Conservation (phyloP, 768 basidiomycete species). For the Pulveroboletus sp. region DNA sequence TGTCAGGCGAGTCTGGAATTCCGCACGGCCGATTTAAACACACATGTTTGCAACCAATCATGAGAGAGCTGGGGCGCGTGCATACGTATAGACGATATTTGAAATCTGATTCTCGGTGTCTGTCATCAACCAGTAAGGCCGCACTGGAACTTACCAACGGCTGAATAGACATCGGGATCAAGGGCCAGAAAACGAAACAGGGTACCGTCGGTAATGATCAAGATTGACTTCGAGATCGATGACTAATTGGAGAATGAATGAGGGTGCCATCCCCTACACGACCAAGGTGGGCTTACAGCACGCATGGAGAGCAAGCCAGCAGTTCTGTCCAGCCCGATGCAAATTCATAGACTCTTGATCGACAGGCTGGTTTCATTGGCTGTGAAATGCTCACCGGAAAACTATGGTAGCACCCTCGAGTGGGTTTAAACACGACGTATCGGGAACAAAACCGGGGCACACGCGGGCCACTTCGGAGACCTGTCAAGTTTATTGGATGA, state of each 20-base stretch:
- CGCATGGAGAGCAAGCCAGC: too few species aligned
- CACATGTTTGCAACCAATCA: neutral
- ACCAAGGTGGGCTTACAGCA: neutral
- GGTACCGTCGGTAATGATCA: too few species aligned
- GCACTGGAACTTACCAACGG: neutral
- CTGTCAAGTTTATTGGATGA: too few species aligned
- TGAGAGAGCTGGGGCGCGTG: too few species aligned
- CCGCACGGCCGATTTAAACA: neutral
- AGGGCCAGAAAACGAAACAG: neutral
- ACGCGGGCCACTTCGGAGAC: too few species aligned
- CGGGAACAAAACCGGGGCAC: too few species aligned
- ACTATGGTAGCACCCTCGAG: neutral
- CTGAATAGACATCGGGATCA: neutral
- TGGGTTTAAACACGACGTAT: neutral
- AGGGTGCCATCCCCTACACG: neutral
- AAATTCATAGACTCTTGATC: too few species aligned
- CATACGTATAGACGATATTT: slow-evolving; percentile 6
- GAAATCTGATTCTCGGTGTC: slow-evolving; percentile 10
- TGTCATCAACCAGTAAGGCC: neutral
- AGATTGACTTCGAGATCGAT: neutral
- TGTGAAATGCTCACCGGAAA: neutral
- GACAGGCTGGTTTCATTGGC: neutral
- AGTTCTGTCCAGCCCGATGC: too few species aligned
- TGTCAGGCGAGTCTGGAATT: slow-evolving; percentile 2
- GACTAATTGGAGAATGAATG: neutral